phyloP scores from a whole-genome alignment of 2,329 filamentous ascomycete genomes.

The Aulographum hederae region DNA sequence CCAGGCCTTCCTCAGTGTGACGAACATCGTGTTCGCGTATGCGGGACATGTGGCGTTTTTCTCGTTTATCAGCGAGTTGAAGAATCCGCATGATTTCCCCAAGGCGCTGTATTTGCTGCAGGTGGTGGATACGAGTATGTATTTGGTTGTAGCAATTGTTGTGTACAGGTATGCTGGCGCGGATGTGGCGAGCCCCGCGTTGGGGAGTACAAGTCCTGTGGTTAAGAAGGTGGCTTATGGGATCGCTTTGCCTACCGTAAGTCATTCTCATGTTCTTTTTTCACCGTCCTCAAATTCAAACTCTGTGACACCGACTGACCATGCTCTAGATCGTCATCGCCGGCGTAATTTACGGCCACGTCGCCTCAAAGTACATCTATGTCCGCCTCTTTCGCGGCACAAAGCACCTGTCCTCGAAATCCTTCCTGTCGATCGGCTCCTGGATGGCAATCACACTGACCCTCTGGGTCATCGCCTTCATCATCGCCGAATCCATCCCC shows the following conservation, averaged over 20 bases:
- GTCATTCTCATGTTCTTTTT: too few species aligned
- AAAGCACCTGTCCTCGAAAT: constrained; percentile 27
- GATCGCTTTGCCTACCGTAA: constrained; percentile 30
- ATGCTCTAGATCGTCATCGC: too few species aligned
- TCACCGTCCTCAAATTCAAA: too few species aligned
- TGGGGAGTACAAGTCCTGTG: not conserved
- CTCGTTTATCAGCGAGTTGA: not conserved
- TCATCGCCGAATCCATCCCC: constrained; percentile 30
- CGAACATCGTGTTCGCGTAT: constrained; percentile 34
- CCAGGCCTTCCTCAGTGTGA: constrained; percentile 27
- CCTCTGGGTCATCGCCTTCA: constrained; percentile 25
- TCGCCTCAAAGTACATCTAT: constrained; percentile 32
- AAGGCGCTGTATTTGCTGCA: not conserved
- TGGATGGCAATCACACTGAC: constrained; percentile 29
- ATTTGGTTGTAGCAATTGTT: not conserved
- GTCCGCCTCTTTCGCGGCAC: constrained; percentile 28
- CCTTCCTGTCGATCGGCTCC: constrained; percentile 27
- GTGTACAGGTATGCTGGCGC: not conserved
- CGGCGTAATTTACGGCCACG: too few species aligned
- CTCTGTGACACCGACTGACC: too few species aligned
- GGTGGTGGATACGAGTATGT: not conserved
- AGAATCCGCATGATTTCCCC: not conserved
- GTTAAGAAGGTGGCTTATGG: constrained; percentile 23
- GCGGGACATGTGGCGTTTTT: not conserved
- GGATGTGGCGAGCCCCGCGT: not conserved